Conservation (phyloP, 2,329 filamentous ascomycete genomes). For the Mycosphaerella arachidis region DNA sequence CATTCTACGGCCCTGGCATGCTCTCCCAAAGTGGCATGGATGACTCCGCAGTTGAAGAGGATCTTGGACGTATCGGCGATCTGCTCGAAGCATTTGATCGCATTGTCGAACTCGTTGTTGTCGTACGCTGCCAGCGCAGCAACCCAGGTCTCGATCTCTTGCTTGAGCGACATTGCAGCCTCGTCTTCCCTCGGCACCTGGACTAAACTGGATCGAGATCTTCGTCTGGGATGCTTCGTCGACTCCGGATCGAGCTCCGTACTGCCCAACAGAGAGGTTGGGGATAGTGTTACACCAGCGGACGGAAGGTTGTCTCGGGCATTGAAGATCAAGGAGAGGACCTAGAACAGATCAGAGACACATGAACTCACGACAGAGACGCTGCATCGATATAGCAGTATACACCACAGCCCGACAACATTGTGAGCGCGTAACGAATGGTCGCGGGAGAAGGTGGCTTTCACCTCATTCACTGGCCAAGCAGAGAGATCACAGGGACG, state of each 20-base stretch:
- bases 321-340: constrained; percentile 19
- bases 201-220: not conserved
- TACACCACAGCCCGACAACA: constrained; percentile 3
- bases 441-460: constrained; percentile 19
- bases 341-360: constrained; percentile 7
- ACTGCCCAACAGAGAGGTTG: constrained; percentile 11
- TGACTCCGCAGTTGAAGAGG: constrained; percentile 96
- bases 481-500: constrained; percentile 8
- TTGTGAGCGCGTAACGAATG: constrained; percentile 25
- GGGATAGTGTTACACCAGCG: constrained; percentile 13
- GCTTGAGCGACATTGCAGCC: constrained; percentile 47
- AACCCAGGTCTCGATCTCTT: constrained; percentile 99
- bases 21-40: constrained; percentile 92
- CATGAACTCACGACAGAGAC: constrained; percentile 16
- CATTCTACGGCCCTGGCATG: constrained; percentile 94
- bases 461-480: constrained; percentile 2
- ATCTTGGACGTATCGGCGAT: constrained; percentile 98
- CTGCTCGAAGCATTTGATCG: constrained; percentile 74
- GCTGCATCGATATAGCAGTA: constrained; percentile 13
- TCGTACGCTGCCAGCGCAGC: constrained; percentile 86
- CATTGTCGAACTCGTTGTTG: constrained; percentile 93
- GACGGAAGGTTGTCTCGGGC: constrained; percentile 8
- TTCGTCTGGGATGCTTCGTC: not conserved
- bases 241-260: constrained; percentile 11
- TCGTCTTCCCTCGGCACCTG: not conserved